Base-by-base conservation (phyloP, 148 eudicot species). In the Gaultheria prostrata region DNA sequence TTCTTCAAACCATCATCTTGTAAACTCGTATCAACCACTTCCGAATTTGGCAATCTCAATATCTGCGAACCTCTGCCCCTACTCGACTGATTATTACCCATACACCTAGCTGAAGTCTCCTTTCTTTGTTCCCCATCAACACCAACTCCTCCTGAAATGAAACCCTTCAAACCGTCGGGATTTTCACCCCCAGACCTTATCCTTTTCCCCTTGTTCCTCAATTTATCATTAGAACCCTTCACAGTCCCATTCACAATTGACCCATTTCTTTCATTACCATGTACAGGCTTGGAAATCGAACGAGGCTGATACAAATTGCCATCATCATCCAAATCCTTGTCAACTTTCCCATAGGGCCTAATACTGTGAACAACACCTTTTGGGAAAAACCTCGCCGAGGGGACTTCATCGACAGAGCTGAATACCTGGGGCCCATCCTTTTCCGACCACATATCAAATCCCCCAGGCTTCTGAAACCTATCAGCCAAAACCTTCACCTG, bases 381-480 rank as follows among this genome's bases (percentile, higher is more conserved):
- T 0, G 98, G 98, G 24, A 93, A 92, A 86, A 92, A 94, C 89
- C 98, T 91, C 4, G 98, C 87, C 7, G 94, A 86, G 33, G 98
- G 94, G 78, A 94, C 45, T 56, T 86, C 95, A 57, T 94, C 89
- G 13, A 84, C 88, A 30, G 85, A 76, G 53, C 85, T 57, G 81
- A 95, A 95, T 85, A 95, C 81, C 76, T 95, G 93, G 5, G 98
- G 98, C 33, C 98, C 98, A 78, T 95, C 98, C 80, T 87, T 89
- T 39, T 94, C 95, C 1, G 98, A 87, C 98, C 98, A 95, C 91
- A 94, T 51, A 88, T 95, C 98, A 33, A 93, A 90, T 50, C 98
- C 98, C 6, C 96, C 98, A 18, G 98, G 92, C 85, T 88, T 95
- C 91, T 94, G 98, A 84, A 95, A 95, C 83, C 98, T 80, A 80